These are phyloP conservation scores for Solioccasus polychromus DNA, from an alignment of 768 basidiomycete species.

Conservation along the genomic window DNA sequence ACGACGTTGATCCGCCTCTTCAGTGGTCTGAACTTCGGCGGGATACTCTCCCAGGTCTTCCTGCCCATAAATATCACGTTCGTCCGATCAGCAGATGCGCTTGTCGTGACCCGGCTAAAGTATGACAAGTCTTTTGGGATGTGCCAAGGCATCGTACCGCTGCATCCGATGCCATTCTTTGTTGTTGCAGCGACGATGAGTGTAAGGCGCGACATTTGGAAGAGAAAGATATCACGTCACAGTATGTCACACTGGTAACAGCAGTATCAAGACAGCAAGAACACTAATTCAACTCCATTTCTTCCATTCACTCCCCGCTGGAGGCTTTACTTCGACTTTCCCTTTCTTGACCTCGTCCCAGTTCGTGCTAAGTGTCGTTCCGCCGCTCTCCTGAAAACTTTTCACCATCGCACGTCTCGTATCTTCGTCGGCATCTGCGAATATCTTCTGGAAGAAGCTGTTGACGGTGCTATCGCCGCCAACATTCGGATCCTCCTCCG, in stretches of 20 bases:
- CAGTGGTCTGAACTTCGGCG: slow-evolving; percentile 78
- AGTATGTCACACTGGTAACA: too few relatives aligned
- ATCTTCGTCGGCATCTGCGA: slow-evolving; percentile 86
- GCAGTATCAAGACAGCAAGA: not conserved
- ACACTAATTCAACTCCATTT: slow-evolving; percentile 54
- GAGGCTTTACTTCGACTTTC: slow-evolving; percentile 76
- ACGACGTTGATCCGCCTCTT: slow-evolving; percentile 75
- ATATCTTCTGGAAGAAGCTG: slow-evolving; percentile 89
- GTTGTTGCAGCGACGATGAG: slow-evolving; percentile 92
- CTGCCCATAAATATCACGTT: slow-evolving; percentile 95
- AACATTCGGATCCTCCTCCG: slow-evolving; percentile 82
- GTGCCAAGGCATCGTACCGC: slow-evolving; percentile 80
- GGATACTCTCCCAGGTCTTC: slow-evolving; percentile 98
- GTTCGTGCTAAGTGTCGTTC: slow-evolving; percentile 93
- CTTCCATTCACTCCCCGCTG: slow-evolving; percentile 81
- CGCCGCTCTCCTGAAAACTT: slow-evolving; percentile 92
- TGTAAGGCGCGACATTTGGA: slow-evolving; percentile 67
- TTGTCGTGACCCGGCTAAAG: slow-evolving; percentile 78
- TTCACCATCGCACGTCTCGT: slow-evolving; percentile 97
- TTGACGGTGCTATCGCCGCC: slow-evolving; percentile 88
- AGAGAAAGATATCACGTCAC: not conserved
- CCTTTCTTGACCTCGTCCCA: slow-evolving; percentile 84
- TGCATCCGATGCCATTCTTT: slow-evolving; percentile 82
- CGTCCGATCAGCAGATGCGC: slow-evolving; percentile 46
- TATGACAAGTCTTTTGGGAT: slow-evolving; percentile 88